Base-by-base conservation (phyloP, 2,329 filamentous ascomycete species). In the Davidsoniella eucalypti region DNA sequence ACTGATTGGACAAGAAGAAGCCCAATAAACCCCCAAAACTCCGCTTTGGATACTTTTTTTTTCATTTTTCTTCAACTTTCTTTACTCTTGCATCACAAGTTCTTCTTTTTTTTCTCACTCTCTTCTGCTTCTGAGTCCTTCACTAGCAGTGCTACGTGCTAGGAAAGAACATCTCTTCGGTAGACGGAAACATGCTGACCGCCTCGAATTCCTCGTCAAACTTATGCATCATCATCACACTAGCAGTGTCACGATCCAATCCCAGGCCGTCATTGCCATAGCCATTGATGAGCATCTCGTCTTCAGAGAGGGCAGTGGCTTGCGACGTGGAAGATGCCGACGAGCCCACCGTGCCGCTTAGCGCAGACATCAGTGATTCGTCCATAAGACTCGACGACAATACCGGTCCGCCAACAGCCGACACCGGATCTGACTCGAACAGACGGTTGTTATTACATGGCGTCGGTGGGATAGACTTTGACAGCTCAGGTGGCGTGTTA, bases 401-500 rank as follows among this genome's bases (percentile, higher is more conserved):
- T 21, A 38, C 37, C 2, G 38, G 36, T 18, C 38, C 29, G 5
- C 46, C 40, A 26, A 23, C 47, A 16, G 36, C 37, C 10, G 54
- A 47, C 39, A 51, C 65, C 39, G 66, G 61, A 40, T 72, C 68
- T 52, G 67, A 59, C 40, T 72, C 66, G 56, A 72, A 75, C 60
- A 67, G 72, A 42, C 63, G 66, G 26, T 14, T 21, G 41, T 17
- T 36, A 12, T 16, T 44, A n/a, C 41, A 58, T 5, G 68, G 63
- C 25, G 71, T 71, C 3, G 75, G 75, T 21, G 76, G 78, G 12
- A 73, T 74, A 18, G 75, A 75, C 53, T 75, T 70, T n/a, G 75
- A 78, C 26, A 80, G 69, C 54, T 73, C 75, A 1, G 76, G 76
- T 4, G 75, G 73, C 3, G 75, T 75, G 61, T 72, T 74, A 61